phyloP scores from a whole-genome alignment of 2,329 filamentous ascomycete species.

The Ustilaginoidea virens region DNA sequence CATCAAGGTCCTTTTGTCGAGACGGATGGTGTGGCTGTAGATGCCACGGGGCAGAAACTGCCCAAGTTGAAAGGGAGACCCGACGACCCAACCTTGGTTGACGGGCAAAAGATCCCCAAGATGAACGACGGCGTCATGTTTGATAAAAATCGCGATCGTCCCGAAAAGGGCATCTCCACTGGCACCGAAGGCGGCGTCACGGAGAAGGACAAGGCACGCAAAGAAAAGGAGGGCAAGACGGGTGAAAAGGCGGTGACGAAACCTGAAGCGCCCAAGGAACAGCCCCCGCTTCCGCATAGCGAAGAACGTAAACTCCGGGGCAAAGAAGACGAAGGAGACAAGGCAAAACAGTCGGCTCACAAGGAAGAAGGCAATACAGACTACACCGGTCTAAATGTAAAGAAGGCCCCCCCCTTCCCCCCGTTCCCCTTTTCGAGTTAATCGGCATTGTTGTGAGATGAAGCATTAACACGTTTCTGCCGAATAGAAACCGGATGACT shows the following conservation, averaged over 20 bases:
- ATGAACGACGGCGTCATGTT: slow-evolving; percentile 81
- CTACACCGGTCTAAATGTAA: slow-evolving; percentile 22
- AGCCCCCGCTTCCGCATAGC: slow-evolving; percentile 64
- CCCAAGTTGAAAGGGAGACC: slow-evolving; percentile 34
- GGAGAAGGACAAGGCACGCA: slow-evolving; percentile 66
- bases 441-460: no score
- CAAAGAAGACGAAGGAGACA: slow-evolving; percentile 25
- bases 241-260: slow-evolving; percentile 55
- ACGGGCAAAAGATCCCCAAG: slow-evolving; percentile 46
- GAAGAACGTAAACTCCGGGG: slow-evolving; percentile 54
- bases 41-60: slow-evolving; percentile 21
- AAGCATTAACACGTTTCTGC: not conserved
- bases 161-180: slow-evolving; percentile 64
- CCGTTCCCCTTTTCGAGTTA: no score
- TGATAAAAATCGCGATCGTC: slow-evolving; percentile 58
- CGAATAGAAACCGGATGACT: slow-evolving; percentile 59
- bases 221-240: slow-evolving; percentile 49
- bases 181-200: slow-evolving; percentile 83
- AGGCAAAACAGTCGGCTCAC: slow-evolving; percentile 26
- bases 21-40: slow-evolving; percentile 21
- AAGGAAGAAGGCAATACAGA: slow-evolving; percentile 21
- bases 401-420: no score
- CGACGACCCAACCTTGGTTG: slow-evolving; percentile 34
- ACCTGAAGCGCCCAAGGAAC: slow-evolving; percentile 73
- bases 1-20: slow-evolving; percentile 73